Evolutionary conservation across 2,329 filamentous ascomycete species (phyloP), one percentile per base, ranked within the genome.

Genomic region (Beauveria sp.): DNA sequence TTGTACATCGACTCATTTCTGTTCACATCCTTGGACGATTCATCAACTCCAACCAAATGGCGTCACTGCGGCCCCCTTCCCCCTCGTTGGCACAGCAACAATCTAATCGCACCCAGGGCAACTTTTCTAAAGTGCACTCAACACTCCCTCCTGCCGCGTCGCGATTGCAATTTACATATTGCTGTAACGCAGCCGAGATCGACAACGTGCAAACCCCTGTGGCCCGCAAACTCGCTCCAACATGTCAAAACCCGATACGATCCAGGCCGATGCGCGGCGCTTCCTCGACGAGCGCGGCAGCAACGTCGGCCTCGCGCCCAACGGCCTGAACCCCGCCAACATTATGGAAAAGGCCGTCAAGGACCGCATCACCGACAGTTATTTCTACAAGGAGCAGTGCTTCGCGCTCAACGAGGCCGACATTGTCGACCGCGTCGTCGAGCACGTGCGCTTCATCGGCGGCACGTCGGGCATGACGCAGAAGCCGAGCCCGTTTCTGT

Each of bases 331-430:
- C 77, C 93, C 93, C 1, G 90, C 92, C n/a, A 92, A 90, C 5
- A 90, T 97, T 63, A 90, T 97, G 82, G 93, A 97, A 75, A 96
- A 96, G 74, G 89, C 92, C 46, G 91, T 97, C 66, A 90, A 90
- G 71, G 94, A 99, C 76, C 92, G 94, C 71, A 97, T 99, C 74
- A 86, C 92, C 67, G 92, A 96, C 71, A 91, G 87, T 58, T 96
- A 96, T 77, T 99, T 96, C 79, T 99, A 92, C 89, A 97, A 97
- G 75, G 94, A 97, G 76, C 92, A 97, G 77, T 97, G 94, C 73
- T 99, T 97, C 76, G 94, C 90, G 47, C 82, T 99, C 66, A 99
- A 97, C 77, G 86, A 88, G 71, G 84, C 85, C 57, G 84, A 87
- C 74, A 79, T 99, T 6, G 88, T 96, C 68, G 91, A 97, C 76